Evolutionary conservation across 352 stramenopile species (phyloP), one percentile per base, ranked within the genome.

Genomic region (Pythium sukuiense): DNA sequence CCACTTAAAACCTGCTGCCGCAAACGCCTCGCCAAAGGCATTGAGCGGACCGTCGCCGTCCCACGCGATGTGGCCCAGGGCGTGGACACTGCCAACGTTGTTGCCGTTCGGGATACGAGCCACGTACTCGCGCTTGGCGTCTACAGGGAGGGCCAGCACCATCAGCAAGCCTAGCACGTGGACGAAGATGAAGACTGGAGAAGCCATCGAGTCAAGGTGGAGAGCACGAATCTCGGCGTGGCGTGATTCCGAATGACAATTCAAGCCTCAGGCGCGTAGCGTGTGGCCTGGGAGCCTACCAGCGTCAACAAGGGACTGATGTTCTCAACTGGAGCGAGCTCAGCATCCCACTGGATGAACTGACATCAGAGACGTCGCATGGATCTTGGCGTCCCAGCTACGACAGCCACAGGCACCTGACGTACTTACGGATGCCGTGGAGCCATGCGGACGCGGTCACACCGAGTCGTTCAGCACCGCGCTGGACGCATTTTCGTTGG

Each of bases 1-100:
- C 87, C 87, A 93, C 2, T 62, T 52, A 59, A 80, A 66, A 12
- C 76, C 78, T 0, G 76, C 78, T 8, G 61, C 73, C 2, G 62
- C 72, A 62, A 93, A 94, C 2, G 83, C 85, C 16, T 76, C 58
- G 27, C 88, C 88, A 48, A 96, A 95, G 37, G 56, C 63, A 59
- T 87, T 93, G 9, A 76, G 78, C 13, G 76, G 80, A 14, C 75
- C 67, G 54, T 74, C 81, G 0, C 73, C 71, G 2, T 60, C 66
- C n/a, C 72, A 41, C 52, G 81, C 69, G 37, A 83, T 58, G 63
- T 96, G 87, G 5, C 85, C 87, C 30, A 93, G 67, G 24, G 78
- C 81, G 14, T 70, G 32, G 39, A 29, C 65, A 1, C 16, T 26
- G 24, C 33, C 46, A 8, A 72, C 48, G 55, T 56, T 58, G 46